Conservation (phyloP, 805 yeast species). For the Yarrowia hollandica region DNA sequence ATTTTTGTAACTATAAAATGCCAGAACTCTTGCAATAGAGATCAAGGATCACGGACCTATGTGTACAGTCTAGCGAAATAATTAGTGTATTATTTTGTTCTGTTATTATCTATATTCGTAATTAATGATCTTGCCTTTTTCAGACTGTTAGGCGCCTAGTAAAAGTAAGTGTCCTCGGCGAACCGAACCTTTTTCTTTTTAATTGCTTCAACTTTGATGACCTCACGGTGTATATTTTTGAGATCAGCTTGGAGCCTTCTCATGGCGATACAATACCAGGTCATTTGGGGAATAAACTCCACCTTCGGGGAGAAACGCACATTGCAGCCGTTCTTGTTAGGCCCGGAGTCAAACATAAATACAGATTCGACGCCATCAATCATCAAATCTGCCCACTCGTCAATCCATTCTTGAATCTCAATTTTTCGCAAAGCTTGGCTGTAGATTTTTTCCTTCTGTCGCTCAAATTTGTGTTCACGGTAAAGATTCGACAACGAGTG, state of each 20-base stretch:
- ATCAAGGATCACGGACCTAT: too few relatives aligned
- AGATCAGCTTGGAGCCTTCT: background rate
- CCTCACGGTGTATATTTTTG: background rate
- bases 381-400: conserved; percentile 10
- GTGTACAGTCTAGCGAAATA: too few relatives aligned
- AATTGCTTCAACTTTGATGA: background rate
- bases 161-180: background rate
- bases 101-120: too few relatives aligned
- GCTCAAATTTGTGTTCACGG: conserved; percentile 8
- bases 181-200: conserved; percentile 23
- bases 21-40: too few relatives aligned
- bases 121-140: too few relatives aligned
- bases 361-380: background rate
- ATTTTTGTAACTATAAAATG: too few relatives aligned
- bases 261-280: background rate
- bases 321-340: conserved; percentile 17
- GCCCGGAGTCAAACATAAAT: conserved; percentile 2
- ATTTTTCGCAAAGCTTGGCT: background rate
- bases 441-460: conserved; percentile 1
- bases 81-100: too few relatives aligned
- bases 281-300: background rate
- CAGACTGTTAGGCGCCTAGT: too few relatives aligned
- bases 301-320: background rate
- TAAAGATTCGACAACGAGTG: background rate
- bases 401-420: conserved; percentile 21